These are phyloP conservation scores for Beauveria bassiana DNA, from an alignment of 2,329 filamentous ascomycete genomes.

Conservation along the genomic window DNA sequence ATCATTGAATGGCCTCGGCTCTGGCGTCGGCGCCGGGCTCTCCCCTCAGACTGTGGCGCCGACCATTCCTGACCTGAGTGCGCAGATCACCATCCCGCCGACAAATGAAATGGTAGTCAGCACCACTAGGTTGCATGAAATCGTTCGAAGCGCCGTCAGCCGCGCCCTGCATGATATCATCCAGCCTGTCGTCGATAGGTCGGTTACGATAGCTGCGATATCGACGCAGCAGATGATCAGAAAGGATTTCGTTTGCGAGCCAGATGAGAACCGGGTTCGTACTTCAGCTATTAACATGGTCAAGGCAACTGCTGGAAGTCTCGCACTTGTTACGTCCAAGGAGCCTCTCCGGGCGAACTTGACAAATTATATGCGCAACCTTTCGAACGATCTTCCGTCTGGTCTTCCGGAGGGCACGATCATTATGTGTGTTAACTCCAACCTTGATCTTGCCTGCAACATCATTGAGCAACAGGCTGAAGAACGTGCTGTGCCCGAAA, in stretches of 20 bases:
- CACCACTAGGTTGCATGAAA: constrained; percentile 58
- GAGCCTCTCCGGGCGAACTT: constrained; percentile 95
- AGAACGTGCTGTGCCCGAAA: constrained; percentile 85
- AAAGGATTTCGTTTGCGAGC: constrained; percentile 93
- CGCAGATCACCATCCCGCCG: constrained; percentile 72
- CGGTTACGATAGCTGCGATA: constrained; percentile 95
- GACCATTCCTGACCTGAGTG: constrained; percentile 75
- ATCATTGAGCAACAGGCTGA: constrained; percentile 96
- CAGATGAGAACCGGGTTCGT: constrained; percentile 78
- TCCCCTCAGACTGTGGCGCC: constrained; percentile 71
- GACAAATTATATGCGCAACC: constrained; percentile 82
- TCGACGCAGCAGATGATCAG: constrained; percentile 91
- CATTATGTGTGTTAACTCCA: constrained; percentile 97
- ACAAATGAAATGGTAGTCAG: constrained; percentile 73
- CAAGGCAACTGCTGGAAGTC: constrained; percentile 84
- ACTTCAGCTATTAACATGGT: constrained; percentile 89
- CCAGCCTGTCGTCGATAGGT: constrained; percentile 91
- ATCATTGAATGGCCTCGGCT: constrained; percentile 64
- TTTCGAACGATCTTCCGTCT: constrained; percentile 63
- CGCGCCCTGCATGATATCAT: constrained; percentile 94
- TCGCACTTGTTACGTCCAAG: constrained; percentile 96
- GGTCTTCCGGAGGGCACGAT: constrained; percentile 90
- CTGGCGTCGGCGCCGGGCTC: constrained; percentile 62
- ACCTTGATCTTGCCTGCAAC: constrained; percentile 84
- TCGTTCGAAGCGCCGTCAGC: constrained; percentile 79